These are phyloP conservation scores for Tuber calosporum DNA, from an alignment of 495 filamentous ascomycete species.

Conservation along the genomic window DNA sequence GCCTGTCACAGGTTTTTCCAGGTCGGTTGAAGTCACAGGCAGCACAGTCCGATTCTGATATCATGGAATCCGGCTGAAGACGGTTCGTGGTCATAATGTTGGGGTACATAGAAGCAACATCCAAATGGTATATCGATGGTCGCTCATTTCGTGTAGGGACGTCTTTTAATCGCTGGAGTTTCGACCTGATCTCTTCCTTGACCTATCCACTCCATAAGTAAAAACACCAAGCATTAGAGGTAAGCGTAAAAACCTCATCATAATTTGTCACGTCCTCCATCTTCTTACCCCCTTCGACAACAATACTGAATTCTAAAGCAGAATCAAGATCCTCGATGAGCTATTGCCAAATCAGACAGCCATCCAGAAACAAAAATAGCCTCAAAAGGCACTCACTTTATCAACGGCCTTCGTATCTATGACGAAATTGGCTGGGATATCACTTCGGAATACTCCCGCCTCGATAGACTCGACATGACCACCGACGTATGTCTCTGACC, in stretches of 20 bases:
- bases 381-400: conserved; percentile 45
- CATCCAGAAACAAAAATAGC: neutral
- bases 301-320: conserved; percentile 83
- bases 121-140: conserved; percentile 94
- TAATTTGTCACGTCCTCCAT: conserved; percentile 88
- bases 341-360: conserved; percentile 18
- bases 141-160: conserved; percentile 74
- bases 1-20: conserved; percentile 91
- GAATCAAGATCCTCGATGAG: conserved; percentile 79
- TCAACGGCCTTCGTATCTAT: conserved; percentile 82
- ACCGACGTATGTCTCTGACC: conserved; percentile 96
- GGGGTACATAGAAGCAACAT: conserved; percentile 98
- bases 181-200: conserved; percentile 69
- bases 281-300: conserved; percentile 89
- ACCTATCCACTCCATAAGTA: conserved; percentile 45
- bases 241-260: conserved; percentile 51
- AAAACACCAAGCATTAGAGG: neutral
- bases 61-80: conserved; percentile 96
- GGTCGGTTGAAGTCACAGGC: conserved; percentile 98
- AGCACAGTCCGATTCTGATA: conserved; percentile 88
- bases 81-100: conserved; percentile 99
- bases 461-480: conserved; percentile 99
- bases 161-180: conserved; percentile 64
- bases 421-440: conserved; percentile 88
- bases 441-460: conserved; percentile 90